A percentile compares a stretch with the other conserved stretches of the same genome.
phyloP scores from a whole-genome alignment of 2,329 filamentous ascomycete species.

The Diplocarpon mali region DNA sequence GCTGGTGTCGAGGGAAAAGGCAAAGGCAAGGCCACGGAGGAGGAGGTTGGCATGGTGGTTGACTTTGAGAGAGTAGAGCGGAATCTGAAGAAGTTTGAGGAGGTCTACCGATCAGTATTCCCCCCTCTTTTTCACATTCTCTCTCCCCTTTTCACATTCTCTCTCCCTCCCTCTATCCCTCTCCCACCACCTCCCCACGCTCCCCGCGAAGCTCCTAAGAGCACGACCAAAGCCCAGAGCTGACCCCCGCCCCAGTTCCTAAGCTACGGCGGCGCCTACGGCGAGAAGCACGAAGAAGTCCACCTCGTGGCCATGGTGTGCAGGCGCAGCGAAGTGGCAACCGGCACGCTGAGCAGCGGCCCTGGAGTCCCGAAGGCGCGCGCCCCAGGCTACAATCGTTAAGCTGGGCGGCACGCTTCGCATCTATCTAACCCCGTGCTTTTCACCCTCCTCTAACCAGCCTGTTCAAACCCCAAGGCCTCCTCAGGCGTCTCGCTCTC shows the following conservation, averaged over 20 bases:
- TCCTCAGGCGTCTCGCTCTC: no score
- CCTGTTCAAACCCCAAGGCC: no score
- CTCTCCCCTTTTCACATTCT: neutral
- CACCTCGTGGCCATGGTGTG: constrained; percentile 14
- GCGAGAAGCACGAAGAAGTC: constrained; percentile 7
- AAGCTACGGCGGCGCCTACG: no score
- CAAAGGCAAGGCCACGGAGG: neutral
- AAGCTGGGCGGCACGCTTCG: no score
- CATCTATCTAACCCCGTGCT: no score
- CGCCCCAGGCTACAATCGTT: neutral
- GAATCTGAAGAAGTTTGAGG: constrained; percentile 11
- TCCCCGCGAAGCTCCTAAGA: no score
- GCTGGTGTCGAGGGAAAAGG: neutral
- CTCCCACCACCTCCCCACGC: no score
- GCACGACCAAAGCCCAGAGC: no score
- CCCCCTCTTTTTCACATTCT: neutral
- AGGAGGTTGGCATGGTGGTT: neutral
- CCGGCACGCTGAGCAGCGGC: neutral
- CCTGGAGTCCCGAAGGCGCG: neutral
- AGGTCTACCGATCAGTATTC: constrained; percentile 7
- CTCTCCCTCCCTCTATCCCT: no score
- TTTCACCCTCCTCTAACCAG: no score
- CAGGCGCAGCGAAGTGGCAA: constrained; percentile 8
- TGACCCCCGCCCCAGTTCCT: neutral
- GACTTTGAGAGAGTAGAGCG: constrained; percentile 12